Base-by-base conservation (phyloP, 768 basidiomycete genomes). In the Porphyrellus cyaneotinctus region DNA sequence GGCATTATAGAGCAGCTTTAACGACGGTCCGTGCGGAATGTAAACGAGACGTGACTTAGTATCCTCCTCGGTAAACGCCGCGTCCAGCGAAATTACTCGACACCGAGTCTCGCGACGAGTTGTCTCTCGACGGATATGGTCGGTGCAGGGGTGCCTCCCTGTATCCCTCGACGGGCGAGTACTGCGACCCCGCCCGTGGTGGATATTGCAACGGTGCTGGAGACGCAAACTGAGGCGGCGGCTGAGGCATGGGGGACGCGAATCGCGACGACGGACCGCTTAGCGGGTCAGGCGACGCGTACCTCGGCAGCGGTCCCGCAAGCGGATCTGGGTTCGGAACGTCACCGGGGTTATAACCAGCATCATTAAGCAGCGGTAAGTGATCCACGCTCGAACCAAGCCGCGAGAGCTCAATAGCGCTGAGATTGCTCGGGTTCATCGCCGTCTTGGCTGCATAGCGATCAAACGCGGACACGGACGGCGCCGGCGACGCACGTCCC, bases 71-170 rank as follows among this genome's bases (percentile, higher is more conserved):
- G 46, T 67, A 62, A 45, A 45, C 49, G 3, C 70, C 69, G n/a
- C 72, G 67, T 22, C 70, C 73, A 14, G 66, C 53, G 30, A 65
- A 48, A 48, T 69, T 70, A 5, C 10, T 26, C 23, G 63, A 45
- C 3, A 63, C 4, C 2, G 64, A 63, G 13, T 66, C 56, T 23
- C 60, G 58, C 28, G 59, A 41, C 32, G 54, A 54, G 33, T 24
- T 56, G 6, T 60, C 63, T 20, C 64, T 57, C 23, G 58, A 56
- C 6, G 64, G 62, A 49, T 75, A 68, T 2, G 84, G 84, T 51
- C 87, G 75, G 61, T 88, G 84, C 1, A 82, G 64, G 2, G 87
- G 80, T 6, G 85, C 84, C 59, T 86, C 81, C 42, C 84, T 72
- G 54, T 73, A 74, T 5, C 70, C 75, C 12, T 73, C 72, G 22